A percentile compares a stretch with the other conserved stretches of the same genome.
These are phyloP conservation scores for Musa beccarii DNA, from an alignment of 176 grass and related monocot species.

Conservation along the genomic window DNA sequence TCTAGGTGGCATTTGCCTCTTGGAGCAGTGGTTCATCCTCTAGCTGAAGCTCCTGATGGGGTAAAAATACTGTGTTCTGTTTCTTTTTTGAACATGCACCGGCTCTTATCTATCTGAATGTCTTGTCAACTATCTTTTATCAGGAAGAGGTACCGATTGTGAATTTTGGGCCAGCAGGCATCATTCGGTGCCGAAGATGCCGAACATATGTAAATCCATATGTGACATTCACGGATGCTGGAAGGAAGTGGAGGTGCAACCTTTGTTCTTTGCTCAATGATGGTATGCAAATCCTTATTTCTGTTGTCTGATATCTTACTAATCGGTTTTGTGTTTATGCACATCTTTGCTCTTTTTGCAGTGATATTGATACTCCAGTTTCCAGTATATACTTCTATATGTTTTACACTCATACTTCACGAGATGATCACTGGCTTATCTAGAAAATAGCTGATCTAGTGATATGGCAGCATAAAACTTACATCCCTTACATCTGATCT, in stretches of 20 bases:
- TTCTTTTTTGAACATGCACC: not conserved
- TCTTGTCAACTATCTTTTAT: constrained; percentile 21
- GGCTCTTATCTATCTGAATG: constrained; percentile 2
- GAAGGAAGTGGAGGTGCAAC: constrained; percentile 98
- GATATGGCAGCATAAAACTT: too few relatives aligned
- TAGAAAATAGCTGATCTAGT: too few relatives aligned
- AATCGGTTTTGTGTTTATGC: not conserved
- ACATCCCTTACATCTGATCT: not conserved
- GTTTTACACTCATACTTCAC: not conserved
- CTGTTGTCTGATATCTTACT: not conserved
- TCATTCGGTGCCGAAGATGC: constrained; percentile 91
- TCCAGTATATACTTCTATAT: not conserved
- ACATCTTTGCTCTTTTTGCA: not conserved
- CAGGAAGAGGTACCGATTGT: constrained; percentile 80
- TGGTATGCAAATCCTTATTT: constrained; percentile 30
- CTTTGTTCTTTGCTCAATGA: constrained; percentile 94
- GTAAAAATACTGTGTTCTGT: constrained; percentile 29
- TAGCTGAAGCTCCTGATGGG: constrained; percentile 89
- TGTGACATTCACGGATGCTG: constrained; percentile 80
- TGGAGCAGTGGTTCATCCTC: constrained; percentile 72
- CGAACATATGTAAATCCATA: constrained; percentile 96
- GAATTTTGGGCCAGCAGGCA: constrained; percentile 80
- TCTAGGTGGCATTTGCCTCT: constrained; percentile 96
- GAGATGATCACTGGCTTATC: too few relatives aligned
- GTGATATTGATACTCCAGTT: not conserved